Evolutionary conservation across 306 rosid species (phyloP).

Genomic region (Medicago truncatula): DNA sequence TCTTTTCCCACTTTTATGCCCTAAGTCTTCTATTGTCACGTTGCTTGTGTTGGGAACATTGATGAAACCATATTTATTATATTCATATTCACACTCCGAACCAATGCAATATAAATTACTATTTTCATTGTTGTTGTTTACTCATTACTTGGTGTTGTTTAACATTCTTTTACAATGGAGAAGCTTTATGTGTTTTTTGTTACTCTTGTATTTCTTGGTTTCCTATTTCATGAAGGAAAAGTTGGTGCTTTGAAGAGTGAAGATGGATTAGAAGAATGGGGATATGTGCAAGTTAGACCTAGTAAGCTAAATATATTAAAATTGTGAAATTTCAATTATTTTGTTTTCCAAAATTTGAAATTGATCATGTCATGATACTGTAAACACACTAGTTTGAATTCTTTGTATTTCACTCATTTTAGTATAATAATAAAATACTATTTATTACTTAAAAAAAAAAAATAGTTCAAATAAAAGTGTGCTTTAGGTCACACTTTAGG

Average conservation of each 20-base stretch:
- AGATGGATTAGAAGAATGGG: background rate
- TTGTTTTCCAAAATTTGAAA: background rate
- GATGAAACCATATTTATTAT: background rate
- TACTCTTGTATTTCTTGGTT: no score
- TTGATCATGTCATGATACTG: background rate
- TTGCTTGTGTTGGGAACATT: background rate
- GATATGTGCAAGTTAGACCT: background rate
- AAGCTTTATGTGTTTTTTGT: background rate
- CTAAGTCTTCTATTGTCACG: background rate
- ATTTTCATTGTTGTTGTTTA: background rate
- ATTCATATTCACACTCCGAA: background rate
- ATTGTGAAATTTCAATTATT: background rate
- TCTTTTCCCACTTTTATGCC: background rate
- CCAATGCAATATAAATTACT: background rate
- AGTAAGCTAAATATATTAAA: background rate
- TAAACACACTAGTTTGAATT: no score
- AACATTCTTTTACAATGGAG: background rate
- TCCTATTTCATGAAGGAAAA: background rate
- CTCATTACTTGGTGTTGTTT: background rate
- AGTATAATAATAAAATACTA: no score
- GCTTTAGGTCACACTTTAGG: no score
- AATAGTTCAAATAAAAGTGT: no score
- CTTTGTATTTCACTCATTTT: no score
- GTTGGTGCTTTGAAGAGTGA: background rate
- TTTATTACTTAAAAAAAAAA: no score